Conservation (phyloP, 805 yeast species). For the Candida nonsorbophila region DNA sequence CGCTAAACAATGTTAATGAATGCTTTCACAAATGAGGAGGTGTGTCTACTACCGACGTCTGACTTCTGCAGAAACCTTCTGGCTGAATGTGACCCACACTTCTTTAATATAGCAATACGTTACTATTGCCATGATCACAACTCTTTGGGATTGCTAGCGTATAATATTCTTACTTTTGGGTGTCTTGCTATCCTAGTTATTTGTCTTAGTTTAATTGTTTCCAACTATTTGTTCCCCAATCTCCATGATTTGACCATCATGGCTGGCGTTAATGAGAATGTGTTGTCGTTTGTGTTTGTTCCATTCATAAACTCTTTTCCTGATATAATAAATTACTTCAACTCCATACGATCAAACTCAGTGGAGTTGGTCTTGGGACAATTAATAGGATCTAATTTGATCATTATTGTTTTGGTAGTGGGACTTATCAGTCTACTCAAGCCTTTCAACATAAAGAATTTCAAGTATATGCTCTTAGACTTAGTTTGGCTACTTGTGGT, state of each 20-base stretch:
- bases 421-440: slow-evolving; percentile 22
- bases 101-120: slow-evolving; percentile 20
- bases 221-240: slow-evolving; percentile 27
- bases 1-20: too few species aligned
- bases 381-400: slow-evolving; percentile 27
- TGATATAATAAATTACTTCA: slow-evolving; percentile 30
- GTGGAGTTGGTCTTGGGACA: slow-evolving; percentile 34
- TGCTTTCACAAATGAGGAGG: too few species aligned
- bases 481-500: slow-evolving; percentile 24
- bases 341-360: slow-evolving; percentile 20
- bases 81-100: too few species aligned
- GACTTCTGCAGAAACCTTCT: too few species aligned
- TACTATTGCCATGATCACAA: slow-evolving; percentile 18
- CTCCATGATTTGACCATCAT: slow-evolving; percentile 20
- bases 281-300: slow-evolving; percentile 26
- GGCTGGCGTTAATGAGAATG: slow-evolving; percentile 19
- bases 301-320: slow-evolving; percentile 35
- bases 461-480: slow-evolving; percentile 16
- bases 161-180: slow-evolving; percentile 7
- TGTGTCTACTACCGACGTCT: too few species aligned
- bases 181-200: slow-evolving; percentile 14
- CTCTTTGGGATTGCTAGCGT: background rate
- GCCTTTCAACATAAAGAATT: slow-evolving; percentile 18
- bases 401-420: slow-evolving; percentile 27
- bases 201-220: slow-evolving; percentile 26